Evolutionary conservation across 345 rosid genomes (phyloP).

Genomic region (Bruguiera sexangula): DNA sequence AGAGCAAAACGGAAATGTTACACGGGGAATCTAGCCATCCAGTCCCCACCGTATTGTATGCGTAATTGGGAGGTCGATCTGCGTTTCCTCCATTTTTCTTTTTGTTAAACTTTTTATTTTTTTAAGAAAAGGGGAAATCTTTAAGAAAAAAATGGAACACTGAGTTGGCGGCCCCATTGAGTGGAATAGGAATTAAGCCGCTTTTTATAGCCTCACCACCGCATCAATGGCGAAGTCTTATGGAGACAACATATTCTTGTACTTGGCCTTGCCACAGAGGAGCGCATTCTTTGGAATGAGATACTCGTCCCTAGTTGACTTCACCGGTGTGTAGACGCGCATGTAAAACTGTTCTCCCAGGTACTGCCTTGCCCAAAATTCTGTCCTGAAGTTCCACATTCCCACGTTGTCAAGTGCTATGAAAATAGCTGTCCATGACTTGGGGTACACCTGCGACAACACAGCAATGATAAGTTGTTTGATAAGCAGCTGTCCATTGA

Average conservation of each 20-base stretch:
- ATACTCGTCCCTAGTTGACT: constrained; percentile 31
- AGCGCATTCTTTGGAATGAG: constrained; percentile 40
- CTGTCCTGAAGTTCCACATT: constrained; percentile 46
- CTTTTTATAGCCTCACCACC: too few species aligned
- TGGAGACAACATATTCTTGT: constrained; percentile 24
- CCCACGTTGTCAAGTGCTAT: constrained; percentile 45
- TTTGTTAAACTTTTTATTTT: too few species aligned
- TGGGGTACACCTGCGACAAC: constrained; percentile 37
- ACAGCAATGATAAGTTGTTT: background rate
- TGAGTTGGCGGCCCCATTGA: too few species aligned
- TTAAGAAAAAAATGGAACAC: too few species aligned
- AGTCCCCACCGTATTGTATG: too few species aligned
- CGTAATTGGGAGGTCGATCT: too few species aligned
- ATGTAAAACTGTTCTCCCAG: constrained; percentile 43
- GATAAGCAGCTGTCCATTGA: too few species aligned
- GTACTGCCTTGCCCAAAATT: constrained; percentile 41
- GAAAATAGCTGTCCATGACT: constrained; percentile 39
- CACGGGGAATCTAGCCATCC: too few species aligned
- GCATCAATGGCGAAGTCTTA: background rate
- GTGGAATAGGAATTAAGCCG: too few species aligned
- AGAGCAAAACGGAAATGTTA: too few species aligned
- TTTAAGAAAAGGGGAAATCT: too few species aligned
- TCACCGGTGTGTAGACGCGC: constrained; percentile 29
- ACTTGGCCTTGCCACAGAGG: constrained; percentile 33
- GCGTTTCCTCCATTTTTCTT: too few species aligned